Evolutionary conservation across 768 basidiomycete genomes (phyloP).

Genomic region (Strobilomyces dryophilus): DNA sequence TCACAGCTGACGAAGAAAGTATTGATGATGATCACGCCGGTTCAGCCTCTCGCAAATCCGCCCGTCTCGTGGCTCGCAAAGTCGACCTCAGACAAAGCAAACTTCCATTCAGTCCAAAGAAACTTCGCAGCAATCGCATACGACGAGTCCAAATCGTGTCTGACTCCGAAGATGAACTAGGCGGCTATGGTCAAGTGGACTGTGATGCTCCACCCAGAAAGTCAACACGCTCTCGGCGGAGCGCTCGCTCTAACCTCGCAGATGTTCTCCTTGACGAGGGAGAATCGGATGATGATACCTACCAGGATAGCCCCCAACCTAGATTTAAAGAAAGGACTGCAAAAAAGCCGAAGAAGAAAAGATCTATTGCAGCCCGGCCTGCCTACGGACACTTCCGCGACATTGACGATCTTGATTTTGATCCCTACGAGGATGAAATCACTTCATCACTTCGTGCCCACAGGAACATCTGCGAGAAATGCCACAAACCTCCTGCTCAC

Average conservation of each 20-base stretch:
- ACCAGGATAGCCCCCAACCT: conserved; percentile 27
- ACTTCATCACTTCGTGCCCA: conserved; percentile 54
- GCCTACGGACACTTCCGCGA: conserved; percentile 47
- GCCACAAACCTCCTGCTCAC: conserved; percentile 58
- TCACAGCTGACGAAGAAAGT: conserved; percentile 25
- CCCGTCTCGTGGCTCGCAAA: conserved; percentile 10
- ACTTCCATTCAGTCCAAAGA: conserved; percentile 68
- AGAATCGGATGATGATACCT: conserved; percentile 33
- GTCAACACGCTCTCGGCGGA: conserved; percentile 46
- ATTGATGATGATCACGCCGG: conserved; percentile 10
- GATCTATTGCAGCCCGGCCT: conserved; percentile 38
- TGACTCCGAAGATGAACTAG: conserved; percentile 40
- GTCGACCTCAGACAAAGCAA: conserved; percentile 20
- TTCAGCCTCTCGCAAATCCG: conserved; percentile 13
- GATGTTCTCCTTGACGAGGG: conserved; percentile 24
- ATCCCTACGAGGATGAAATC: conserved; percentile 52
- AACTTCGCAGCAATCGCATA: conserved; percentile 39
- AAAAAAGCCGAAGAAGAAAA: conserved; percentile 27
- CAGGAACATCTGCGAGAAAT: conserved; percentile 68
- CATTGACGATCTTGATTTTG: conserved; percentile 37
- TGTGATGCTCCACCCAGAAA: conserved; percentile 36
- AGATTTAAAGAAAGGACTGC: conserved; percentile 1
- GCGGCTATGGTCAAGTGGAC: conserved; percentile 34
- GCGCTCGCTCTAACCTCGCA: conserved; percentile 34
- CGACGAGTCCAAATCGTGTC: conserved; percentile 20